Evolutionary conservation across 2,329 filamentous ascomycete species (phyloP).

Genomic region (Tolypocladium endophyticum): DNA sequence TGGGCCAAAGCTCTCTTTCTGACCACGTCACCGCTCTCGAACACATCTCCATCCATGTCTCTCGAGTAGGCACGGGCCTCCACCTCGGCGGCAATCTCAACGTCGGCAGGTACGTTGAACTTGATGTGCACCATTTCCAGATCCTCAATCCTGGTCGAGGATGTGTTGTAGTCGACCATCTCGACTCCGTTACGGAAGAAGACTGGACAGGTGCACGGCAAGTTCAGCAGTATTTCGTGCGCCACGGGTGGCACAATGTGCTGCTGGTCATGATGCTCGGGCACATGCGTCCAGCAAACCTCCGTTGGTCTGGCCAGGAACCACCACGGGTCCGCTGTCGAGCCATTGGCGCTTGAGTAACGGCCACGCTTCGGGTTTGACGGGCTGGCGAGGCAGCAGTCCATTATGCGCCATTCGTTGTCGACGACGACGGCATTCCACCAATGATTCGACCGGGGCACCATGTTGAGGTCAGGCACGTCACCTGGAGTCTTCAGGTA

Average conservation of each 20-base stretch:
- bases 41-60: conserved; percentile 82
- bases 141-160: conserved; percentile 73
- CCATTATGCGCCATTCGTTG: conserved; percentile 92
- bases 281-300: conserved; percentile 92
- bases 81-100: conserved; percentile 87
- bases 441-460: conserved; percentile 89
- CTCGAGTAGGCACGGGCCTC: conserved; percentile 72
- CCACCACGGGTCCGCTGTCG: conserved; percentile 78
- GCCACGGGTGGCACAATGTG: conserved; percentile 85
- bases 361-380: conserved; percentile 71
- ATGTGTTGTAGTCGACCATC: conserved; percentile 85
- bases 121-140: conserved; percentile 89
- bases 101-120: conserved; percentile 76
- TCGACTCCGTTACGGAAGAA: conserved; percentile 78
- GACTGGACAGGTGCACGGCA: conserved; percentile 76
- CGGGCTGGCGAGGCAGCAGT: conserved; percentile 83
- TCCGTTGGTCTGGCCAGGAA: conserved; percentile 85
- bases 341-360: conserved; percentile 63
- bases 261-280: conserved; percentile 77
- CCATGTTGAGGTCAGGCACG: conserved; percentile 64
- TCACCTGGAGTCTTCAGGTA: conserved; percentile 90
- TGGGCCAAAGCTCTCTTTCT: conserved; percentile 83
- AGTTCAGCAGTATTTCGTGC: conserved; percentile 72
- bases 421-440: conserved; percentile 95
- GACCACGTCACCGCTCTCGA: conserved; percentile 81